Base-by-base conservation (phyloP, 2,329 filamentous ascomycete species). In the Xylariales sp. region DNA sequence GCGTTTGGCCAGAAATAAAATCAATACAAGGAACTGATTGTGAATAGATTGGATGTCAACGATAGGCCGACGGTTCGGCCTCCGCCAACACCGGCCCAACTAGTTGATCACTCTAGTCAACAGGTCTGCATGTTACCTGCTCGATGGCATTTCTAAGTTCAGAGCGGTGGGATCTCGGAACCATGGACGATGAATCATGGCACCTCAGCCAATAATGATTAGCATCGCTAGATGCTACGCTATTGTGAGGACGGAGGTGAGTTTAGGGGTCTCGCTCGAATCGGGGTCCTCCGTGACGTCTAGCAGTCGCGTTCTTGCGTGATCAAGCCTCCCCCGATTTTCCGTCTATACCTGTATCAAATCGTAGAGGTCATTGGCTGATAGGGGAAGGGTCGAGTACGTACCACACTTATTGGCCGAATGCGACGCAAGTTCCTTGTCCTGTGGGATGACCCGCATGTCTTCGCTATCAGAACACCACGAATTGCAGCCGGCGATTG, bases 391-490 rank as follows among this genome's bases (percentile, higher is more conserved):
- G 5, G 9, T 15, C n/a, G 9, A 20, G 14, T 20, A 20, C 36
- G 36, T 31, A 31, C 36, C 16, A 16, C 18, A 22, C 22, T 10
- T 38, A 28, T 38, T 34, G 35, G 29, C 31, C 22, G 35, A 33
- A 38, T 43, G 41, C 41, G 34, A 43, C 41, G 41, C 41, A 31
- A 38, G 9, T 9, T 24, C 19, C 28, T 14, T 24, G 33, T 42
- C 16, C 33, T 43, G 35, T 43, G 41, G 28, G 41, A 43, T 43
- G 35, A 28, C 35, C 35, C 16, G 35, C 41, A 43, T 38, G 36
- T 11, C 27, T 38, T 39, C 35, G 22, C 35, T 16, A 27, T 25
- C 35, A 9, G n/a, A 27, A 22, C 22, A 21, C 19, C n/a, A 24
- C 11, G n/a, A 12, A 18, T 27, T 22, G 35, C 21, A 16, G 15